Evolutionary conservation across 106 monocot genomes (phyloP), one percentile per base, ranked within the genome.

Genomic region (Ottelia alismoides): DNA sequence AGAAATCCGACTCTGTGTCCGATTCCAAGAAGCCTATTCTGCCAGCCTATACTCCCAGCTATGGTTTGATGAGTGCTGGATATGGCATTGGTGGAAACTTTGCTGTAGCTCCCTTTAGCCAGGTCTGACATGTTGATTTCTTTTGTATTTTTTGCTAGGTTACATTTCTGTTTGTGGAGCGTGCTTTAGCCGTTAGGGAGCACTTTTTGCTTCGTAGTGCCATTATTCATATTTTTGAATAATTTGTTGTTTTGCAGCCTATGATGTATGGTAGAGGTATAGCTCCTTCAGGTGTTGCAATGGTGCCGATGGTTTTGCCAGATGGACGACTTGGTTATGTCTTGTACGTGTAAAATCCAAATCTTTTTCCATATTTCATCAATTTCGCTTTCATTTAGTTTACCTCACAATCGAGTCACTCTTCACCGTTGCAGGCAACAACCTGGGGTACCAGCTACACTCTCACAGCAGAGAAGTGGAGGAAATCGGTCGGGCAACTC

Each of bases 261-360:
- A 72, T 78, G 75, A 28, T 78, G 19, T 78, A 76, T 55, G 78
- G 72, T 47, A 75, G 75, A 27, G 66, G 63, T 23, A n/a, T 50
- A 27, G 28, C 61, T 23, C 65, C 72, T 26, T 56, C 71, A 51
- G 80, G 80, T 17, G 61, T 67, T 25, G 78, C 78, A 9, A 82
- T 87, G 87, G 72, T 78, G 30, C 87, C 82, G 4, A 82, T 78
- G 75, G 19, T 82, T 21, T 65, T 88, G 32, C 88, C 88, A 14
- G 82, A 88, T 68, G 88, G 88, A 27, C 88, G 70, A 22, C 57
- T 79, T 53, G 78, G 61, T 47, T 88, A 88, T 59, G 82, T 88
- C 18, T 30, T 78, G 82, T 82, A 66, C 82, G 88, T 76, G 27
- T 3, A 55, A 27, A n/a, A n/a, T n/a, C n/a, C n/a, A n/a, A n/a